Evolutionary conservation across 495 filamentous ascomycete genomes (phyloP), one percentile per base, ranked within the genome.

Genomic region (Penicillium dipodomyicola): DNA sequence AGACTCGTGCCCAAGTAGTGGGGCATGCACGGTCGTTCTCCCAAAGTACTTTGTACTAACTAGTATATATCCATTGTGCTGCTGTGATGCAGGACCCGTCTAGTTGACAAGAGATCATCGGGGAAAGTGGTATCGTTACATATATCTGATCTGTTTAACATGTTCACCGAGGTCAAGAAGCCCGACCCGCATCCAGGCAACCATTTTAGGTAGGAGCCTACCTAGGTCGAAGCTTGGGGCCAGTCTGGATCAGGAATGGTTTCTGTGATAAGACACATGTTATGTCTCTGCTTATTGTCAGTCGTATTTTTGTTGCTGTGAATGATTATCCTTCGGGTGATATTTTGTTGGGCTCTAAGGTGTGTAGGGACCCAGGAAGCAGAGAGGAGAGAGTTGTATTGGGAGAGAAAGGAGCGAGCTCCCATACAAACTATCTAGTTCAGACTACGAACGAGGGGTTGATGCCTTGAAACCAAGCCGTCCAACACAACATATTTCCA

Each of bases 1-100:
- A 46, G 20, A 48, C 54, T 49, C 43, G 46, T 56, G 46, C 52
- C 52, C 52, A 54, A 54, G 42, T 5, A 47, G 52, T 54, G 52
- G 52, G 52, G 52, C 52, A 46, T 54, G 52, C 52, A 54, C 52
- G 42, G 20, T 32, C 20, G 20, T 20, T 20, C 52, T 54, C 52
- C 52, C 52, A 54, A 54, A 29, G 22, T n/a, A 46, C 30, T 37
- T 45, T 29, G 14, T 3, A 11, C 25, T 23, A 32, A 4, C n/a
- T n/a, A n/a, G n/a, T n/a, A n/a, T 35, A 33, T 49, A n/a, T 32
- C 51, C 52, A 54, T 47, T 47, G 32, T 54, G 42, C 32, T 47
- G 52, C 33, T 39, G 32, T 47, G 42, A 22, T 54, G 52, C 52
- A 46, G 22, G n/a, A 15, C 42, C 33, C 20, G 15, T 54, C 42